phyloP scores from a whole-genome alignment of 768 basidiomycete genomes.

The Mycena belliarum region DNA sequence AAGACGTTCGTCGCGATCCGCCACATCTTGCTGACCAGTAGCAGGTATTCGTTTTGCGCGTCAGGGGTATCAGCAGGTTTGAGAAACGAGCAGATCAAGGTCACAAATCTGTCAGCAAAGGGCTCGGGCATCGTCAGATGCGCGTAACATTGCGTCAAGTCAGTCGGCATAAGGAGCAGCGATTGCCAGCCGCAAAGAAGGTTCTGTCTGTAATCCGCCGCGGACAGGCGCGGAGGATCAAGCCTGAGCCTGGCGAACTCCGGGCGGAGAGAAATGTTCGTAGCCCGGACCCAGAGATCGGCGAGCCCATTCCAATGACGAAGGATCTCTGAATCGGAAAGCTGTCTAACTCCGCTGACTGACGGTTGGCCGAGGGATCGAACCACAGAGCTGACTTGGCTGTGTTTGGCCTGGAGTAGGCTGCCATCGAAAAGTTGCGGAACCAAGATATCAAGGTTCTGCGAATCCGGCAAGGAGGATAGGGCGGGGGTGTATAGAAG shows the following conservation, averaged over 20 bases:
- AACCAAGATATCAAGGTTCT: slow-evolving; percentile 26
- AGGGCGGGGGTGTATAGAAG: slow-evolving; percentile 31
- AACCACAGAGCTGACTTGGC: slow-evolving; percentile 29
- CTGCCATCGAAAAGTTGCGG: slow-evolving; percentile 48
- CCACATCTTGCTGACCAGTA: slow-evolving; percentile 51
- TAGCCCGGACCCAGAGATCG: slow-evolving; percentile 37
- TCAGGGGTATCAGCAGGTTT: slow-evolving; percentile 21
- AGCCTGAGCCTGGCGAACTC: slow-evolving; percentile 9
- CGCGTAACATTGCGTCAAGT: slow-evolving; percentile 39
- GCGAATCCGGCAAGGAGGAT: slow-evolving; percentile 1
- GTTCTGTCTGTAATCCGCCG: slow-evolving; percentile 32
- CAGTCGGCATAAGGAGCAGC: slow-evolving; percentile 52
- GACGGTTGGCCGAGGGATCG: slow-evolving; percentile 24
- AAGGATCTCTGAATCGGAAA: slow-evolving; percentile 40
- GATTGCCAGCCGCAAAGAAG: slow-evolving; percentile 54
- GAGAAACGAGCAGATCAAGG: slow-evolving; percentile 39
- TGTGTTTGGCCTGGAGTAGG: slow-evolving; percentile 27
- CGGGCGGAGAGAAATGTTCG: slow-evolving; percentile 8
- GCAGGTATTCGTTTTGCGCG: slow-evolving; percentile 40
- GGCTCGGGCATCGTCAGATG: slow-evolving; percentile 37
- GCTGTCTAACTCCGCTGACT: slow-evolving; percentile 31
- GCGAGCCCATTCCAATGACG: slow-evolving; percentile 40
- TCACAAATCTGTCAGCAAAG: slow-evolving; percentile 35
- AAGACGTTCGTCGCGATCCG: slow-evolving; percentile 51
- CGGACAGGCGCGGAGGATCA: slow-evolving; percentile 1